Conservation (phyloP, 2,329 filamentous ascomycete species). For the Penicillium sp. region DNA sequence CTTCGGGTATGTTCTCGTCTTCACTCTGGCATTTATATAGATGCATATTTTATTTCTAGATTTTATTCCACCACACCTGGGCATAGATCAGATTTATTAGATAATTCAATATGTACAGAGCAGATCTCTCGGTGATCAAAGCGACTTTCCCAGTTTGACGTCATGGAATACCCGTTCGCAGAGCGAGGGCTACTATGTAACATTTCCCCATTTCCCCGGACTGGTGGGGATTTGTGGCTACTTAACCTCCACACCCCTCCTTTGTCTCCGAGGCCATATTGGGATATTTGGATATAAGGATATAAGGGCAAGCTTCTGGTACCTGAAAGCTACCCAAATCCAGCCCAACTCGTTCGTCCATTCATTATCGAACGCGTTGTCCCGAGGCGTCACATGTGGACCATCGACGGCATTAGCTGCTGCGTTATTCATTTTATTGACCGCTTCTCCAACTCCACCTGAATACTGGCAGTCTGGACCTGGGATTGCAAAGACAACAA, state of each 20-base stretch:
- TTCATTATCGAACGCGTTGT: not conserved
- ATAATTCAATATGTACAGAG: not conserved
- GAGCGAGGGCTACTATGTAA: not conserved
- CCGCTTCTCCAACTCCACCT: conserved; percentile 5
- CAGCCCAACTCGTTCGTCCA: not conserved
- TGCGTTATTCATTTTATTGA: conserved; percentile 4
- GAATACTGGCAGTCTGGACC: not conserved
- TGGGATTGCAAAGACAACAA: not conserved
- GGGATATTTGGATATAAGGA: no score
- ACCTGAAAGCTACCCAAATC: conserved; percentile 7
- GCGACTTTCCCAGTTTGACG: not conserved
- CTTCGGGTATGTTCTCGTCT: not conserved
- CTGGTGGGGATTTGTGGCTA: not conserved
- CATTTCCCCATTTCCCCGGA: not conserved
- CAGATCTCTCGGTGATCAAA: not conserved
- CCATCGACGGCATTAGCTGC: not conserved
- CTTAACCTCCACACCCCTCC: not conserved
- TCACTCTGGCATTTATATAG: not conserved
- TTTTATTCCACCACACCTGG: not conserved
- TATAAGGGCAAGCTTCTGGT: not conserved
- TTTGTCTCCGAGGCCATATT: no score
- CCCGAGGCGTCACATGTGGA: not conserved
- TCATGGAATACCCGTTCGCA: not conserved
- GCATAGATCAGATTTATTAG: not conserved
- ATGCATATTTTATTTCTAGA: not conserved